A percentile compares a stretch with the other conserved stretches of the same genome.
These are phyloP conservation scores for Prunus davidiana DNA, from an alignment of 306 rosid species.

Conservation along the genomic window DNA sequence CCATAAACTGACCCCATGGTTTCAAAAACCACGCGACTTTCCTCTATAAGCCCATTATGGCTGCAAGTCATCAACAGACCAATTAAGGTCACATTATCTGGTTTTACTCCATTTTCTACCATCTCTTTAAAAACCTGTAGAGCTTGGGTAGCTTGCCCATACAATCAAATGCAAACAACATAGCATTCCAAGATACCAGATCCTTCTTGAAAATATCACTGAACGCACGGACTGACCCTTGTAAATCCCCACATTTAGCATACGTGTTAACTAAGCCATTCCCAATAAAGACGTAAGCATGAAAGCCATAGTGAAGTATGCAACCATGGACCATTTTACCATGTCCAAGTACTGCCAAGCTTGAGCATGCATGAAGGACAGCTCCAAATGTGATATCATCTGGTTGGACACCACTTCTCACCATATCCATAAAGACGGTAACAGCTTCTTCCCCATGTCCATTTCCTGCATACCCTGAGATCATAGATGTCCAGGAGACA, in stretches of 20 bases:
- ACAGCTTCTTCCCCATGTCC: conserved; percentile 67
- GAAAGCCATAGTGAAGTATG: conserved; percentile 44
- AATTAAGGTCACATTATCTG: conserved; percentile 73
- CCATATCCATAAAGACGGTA: conserved; percentile 53
- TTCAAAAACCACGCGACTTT: conserved; percentile 47
- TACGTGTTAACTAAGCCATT: conserved; percentile 77
- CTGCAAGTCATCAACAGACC: conserved; percentile 82
- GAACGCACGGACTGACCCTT: conserved; percentile 49
- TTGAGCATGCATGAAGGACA: conserved; percentile 76
- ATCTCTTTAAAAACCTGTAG: conserved; percentile 45
- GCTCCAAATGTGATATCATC: conserved; percentile 71
- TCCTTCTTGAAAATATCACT: conserved; percentile 48
- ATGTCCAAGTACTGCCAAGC: conserved; percentile 47
- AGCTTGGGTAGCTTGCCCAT: conserved; percentile 53
- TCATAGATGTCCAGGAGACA: conserved; percentile 84
- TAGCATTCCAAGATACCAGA: conserved; percentile 74
- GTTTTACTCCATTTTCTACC: conserved; percentile 51
- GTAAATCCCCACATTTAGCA: conserved; percentile 70
- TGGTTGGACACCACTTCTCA: conserved; percentile 45
- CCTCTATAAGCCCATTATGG: conserved; percentile 63
- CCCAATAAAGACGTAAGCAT: conserved; percentile 45
- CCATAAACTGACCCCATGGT: conserved; percentile 55
- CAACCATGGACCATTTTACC: conserved; percentile 66
- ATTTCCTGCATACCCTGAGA: conserved; percentile 62
- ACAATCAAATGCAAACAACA: conserved; percentile 68